Percentiles rank a stretch among this genome's conserved stretches.
Conservation (phyloP, 2,329 filamentous ascomycete genomes). For the Macrophomina phaseolina region DNA sequence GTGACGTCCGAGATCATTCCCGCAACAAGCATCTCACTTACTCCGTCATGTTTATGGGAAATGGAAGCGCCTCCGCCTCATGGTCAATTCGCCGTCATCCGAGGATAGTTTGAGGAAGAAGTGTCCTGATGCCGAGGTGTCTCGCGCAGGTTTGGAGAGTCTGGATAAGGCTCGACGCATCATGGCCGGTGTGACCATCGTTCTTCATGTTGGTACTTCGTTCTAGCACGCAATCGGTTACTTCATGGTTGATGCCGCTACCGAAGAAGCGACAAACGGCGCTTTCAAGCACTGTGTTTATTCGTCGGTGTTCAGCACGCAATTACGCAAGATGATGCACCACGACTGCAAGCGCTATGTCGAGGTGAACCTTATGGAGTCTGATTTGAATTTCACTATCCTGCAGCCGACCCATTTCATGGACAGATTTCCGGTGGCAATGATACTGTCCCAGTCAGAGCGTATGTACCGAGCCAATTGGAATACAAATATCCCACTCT, state of each 20-base stretch:
- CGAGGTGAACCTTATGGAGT: slow-evolving; percentile 46
- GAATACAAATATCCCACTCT: slow-evolving; percentile 34
- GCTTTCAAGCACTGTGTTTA: slow-evolving; percentile 45
- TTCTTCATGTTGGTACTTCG: slow-evolving; percentile 43
- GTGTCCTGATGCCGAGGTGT: slow-evolving; percentile 43
- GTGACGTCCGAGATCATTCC: too few species aligned
- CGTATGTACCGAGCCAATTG: slow-evolving; percentile 34
- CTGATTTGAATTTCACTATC: slow-evolving; percentile 42
- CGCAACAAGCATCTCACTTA: slow-evolving; percentile 39
- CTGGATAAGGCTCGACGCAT: slow-evolving; percentile 34
- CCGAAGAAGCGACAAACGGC: slow-evolving; percentile 31
- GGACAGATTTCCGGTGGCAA: slow-evolving; percentile 37
- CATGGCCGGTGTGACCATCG: slow-evolving; percentile 37
- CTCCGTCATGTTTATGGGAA: slow-evolving; percentile 42
- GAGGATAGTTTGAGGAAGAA: slow-evolving; percentile 35
- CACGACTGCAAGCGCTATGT: slow-evolving; percentile 45
- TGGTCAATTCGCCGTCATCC: slow-evolving; percentile 38
- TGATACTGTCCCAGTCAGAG: slow-evolving; percentile 32
- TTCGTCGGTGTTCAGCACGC: slow-evolving; percentile 41
- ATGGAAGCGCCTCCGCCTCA: slow-evolving; percentile 43
- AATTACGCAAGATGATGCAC: slow-evolving; percentile 44
- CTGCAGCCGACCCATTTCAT: slow-evolving; percentile 45
- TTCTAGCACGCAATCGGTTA: slow-evolving; percentile 43
- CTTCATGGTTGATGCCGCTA: slow-evolving; percentile 46
- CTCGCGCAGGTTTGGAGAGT: slow-evolving; percentile 39